Evolutionary conservation across 2,329 filamentous ascomycete genomes (phyloP), one percentile per base, ranked within the genome.

Genomic region (Claviceps purpurea): DNA sequence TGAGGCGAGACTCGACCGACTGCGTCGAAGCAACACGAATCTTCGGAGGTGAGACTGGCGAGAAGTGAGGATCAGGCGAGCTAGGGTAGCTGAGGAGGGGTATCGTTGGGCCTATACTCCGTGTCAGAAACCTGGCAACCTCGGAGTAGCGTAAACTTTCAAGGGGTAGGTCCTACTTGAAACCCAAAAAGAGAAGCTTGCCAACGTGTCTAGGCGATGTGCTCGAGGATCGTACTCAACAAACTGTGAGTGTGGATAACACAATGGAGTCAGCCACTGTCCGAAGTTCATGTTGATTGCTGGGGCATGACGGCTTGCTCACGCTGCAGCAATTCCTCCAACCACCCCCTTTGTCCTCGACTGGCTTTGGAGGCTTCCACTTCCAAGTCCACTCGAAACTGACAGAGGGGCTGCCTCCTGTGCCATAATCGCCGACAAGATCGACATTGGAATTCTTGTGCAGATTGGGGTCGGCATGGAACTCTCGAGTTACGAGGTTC

Each of bases 401-500:
- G 34, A 95, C 84, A 1, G 88, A 91, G 6, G 85, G 74, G 61
- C 75, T 87, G n/a, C 91, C 90, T 37, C 78, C 82, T 0, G 93
- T 98, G 2, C 80, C 78, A 64, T 86, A 96, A 65, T 95, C 89
- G 3, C 93, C 93, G n/a, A 98, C 84, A 45, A 97, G 76, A 62
- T 94, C 86, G 41, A 98, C 93, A 64, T 97, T 97, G 51, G 89
- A 79, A 64, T 96, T 97, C 66, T 95, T 97, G 73, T 98, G 93
- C 52, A 98, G 74, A 63, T 98, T 98, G 1, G 93, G 93, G 63
- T 98, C 89, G 58, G 91, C 89, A 60, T 97, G 89, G 62, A 98
- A 97, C 67, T 98, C 93, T 60, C 90, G 78, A 16, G 91, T 97
- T 47, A 97, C 84, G 47, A 98, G 73, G 59, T 93, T 96, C 63